These are phyloP conservation scores for Hemileia vastatrix DNA, from an alignment of 1,284 basidiomycete species.

Conservation along the genomic window DNA sequence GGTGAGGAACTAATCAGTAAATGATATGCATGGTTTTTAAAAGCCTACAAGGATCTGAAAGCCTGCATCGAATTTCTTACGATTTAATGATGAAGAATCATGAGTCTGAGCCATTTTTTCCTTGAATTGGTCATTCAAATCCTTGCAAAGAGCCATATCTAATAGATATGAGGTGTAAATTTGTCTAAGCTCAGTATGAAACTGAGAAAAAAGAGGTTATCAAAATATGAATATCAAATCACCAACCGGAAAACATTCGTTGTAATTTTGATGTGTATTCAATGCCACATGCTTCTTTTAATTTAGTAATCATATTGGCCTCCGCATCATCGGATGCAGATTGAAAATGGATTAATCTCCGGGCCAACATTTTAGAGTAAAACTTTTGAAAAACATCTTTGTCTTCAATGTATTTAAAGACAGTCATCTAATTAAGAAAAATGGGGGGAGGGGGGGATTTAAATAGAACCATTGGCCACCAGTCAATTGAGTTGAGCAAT, in stretches of 20 bases:
- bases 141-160: constrained; percentile 94
- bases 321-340: constrained; percentile 96
- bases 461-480: background rate
- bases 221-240: background rate
- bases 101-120: constrained; percentile 80
- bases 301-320: constrained; percentile 94
- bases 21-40: background rate
- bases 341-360: constrained; percentile 81
- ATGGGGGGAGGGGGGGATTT: background rate
- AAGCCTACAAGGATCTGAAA: background rate
- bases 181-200: background rate
- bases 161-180: background rate
- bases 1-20: constrained; percentile 12
- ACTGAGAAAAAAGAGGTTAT: background rate
- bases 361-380: constrained; percentile 93
- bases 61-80: constrained; percentile 28
- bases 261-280: constrained; percentile 98
- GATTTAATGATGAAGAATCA: constrained; percentile 51
- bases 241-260: constrained; percentile 88
- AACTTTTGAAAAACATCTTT: constrained; percentile 99
- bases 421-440: constrained; percentile 61
- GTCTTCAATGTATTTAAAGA: constrained; percentile 99
- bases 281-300: constrained; percentile 97
- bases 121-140: constrained; percentile 92
- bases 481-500: background rate